These are phyloP conservation scores for Sicyos edulis DNA, from an alignment of 306 rosid species.

Conservation along the genomic window DNA sequence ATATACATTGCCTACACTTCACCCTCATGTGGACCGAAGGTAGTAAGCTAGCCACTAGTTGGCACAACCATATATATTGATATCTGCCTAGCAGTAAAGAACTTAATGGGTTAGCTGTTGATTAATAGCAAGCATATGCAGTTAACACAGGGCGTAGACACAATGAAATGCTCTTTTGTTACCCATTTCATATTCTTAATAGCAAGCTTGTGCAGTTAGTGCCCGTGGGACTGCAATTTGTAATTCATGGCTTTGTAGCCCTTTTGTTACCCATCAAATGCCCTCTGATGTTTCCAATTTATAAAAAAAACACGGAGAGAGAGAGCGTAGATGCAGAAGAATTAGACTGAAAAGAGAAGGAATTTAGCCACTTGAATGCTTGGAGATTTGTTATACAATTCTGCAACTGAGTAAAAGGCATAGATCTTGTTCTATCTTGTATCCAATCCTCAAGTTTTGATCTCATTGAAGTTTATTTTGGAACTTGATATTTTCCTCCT, in stretches of 20 bases:
- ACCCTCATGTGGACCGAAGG: not conserved
- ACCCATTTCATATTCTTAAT: no score
- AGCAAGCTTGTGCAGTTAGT: no score
- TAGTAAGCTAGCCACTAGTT: not conserved
- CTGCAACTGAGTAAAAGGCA: not conserved
- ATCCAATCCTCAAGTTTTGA: not conserved
- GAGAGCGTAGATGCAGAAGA: not conserved
- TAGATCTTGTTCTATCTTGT: not conserved
- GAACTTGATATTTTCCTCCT: constrained; percentile 6
- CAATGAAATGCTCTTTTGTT: no score
- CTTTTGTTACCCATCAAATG: no score
- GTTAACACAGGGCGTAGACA: not conserved
- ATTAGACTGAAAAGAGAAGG: not conserved
- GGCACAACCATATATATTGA: not conserved
- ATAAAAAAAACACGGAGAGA: not conserved
- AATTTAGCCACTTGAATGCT: not conserved
- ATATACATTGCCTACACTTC: not conserved
- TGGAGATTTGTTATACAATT: not conserved
- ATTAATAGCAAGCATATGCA: not conserved
- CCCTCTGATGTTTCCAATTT: no score
- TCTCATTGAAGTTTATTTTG: not conserved
- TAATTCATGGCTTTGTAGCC: no score
- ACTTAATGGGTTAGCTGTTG: not conserved
- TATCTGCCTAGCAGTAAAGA: not conserved
- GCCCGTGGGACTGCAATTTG: no score